These are phyloP conservation scores for Lentithecium fluviatile DNA, from an alignment of 495 filamentous ascomycete genomes.

Conservation along the genomic window DNA sequence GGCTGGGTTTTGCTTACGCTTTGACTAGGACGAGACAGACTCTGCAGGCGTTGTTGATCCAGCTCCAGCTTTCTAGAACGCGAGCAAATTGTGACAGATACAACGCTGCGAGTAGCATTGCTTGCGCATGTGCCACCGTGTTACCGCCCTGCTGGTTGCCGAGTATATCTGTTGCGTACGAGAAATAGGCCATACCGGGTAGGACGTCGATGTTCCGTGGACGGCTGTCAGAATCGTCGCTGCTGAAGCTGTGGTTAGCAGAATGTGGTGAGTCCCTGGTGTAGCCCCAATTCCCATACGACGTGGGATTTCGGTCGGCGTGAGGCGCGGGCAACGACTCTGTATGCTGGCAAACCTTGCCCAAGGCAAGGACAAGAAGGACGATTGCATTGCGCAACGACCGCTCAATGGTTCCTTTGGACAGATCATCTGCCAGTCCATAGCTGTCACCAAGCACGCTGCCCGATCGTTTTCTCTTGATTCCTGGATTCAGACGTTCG, in stretches of 20 bases:
- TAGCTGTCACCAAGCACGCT: constrained; percentile 24
- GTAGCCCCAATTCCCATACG: not conserved
- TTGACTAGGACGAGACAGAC: constrained; percentile 75
- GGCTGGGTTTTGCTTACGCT: constrained; percentile 51
- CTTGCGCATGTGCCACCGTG: constrained; percentile 77
- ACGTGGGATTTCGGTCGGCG: constrained; percentile 40
- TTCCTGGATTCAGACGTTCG: constrained; percentile 14
- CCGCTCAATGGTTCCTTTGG: constrained; percentile 45
- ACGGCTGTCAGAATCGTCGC: constrained; percentile 17
- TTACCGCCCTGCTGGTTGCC: constrained; percentile 76
- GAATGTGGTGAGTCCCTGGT: constrained; percentile 33
- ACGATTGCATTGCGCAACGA: constrained; percentile 74
- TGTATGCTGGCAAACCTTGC: constrained; percentile 72
- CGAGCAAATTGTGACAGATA: constrained; percentile 86
- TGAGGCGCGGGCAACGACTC: constrained; percentile 62
- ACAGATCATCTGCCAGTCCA: constrained; percentile 17
- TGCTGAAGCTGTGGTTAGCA: constrained; percentile 26
- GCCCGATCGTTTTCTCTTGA: constrained; percentile 59
- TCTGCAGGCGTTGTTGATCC: constrained; percentile 77
- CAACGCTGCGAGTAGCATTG: constrained; percentile 79
- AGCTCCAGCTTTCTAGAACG: constrained; percentile 84
- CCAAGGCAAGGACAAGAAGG: constrained; percentile 78
- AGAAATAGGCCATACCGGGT: constrained; percentile 86
- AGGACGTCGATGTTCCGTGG: constrained; percentile 76
- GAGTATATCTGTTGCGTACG: constrained; percentile 81